A percentile compares a stretch with the other conserved stretches of the same genome.
Evolutionary conservation across 805 yeast species (phyloP).

Genomic region (Teunomyces atbi): DNA sequence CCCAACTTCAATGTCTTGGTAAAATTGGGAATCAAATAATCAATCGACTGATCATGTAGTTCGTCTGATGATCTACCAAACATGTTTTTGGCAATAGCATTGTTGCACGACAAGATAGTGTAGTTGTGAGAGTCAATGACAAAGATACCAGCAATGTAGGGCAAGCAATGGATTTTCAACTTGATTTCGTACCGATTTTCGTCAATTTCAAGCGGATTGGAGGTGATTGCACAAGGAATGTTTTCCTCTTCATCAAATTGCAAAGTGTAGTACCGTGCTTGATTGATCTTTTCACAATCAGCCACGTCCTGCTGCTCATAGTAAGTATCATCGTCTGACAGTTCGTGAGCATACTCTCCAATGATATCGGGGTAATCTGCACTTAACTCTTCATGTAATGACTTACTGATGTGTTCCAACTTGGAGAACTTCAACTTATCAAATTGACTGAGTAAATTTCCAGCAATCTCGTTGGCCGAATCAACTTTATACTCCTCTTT

Average conservation of each 20-base stretch:
- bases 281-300: conserved; percentile 44
- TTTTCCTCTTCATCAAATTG: conserved; percentile 42
- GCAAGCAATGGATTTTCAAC: conserved; percentile 70
- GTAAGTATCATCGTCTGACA: conserved; percentile 14
- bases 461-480: conserved; percentile 34
- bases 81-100: conserved; percentile 72
- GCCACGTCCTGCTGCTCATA: conserved; percentile 19
- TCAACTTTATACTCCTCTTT: conserved; percentile 17
- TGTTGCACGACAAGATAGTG: conserved; percentile 68
- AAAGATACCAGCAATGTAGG: conserved; percentile 85
- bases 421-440: conserved; percentile 14
- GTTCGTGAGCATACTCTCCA: conserved; percentile 4
- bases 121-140: conserved; percentile 54
- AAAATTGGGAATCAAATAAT: conserved; percentile 63
- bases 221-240: conserved; percentile 74
- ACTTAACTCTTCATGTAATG: conserved; percentile 24
- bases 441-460: conserved; percentile 24
- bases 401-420: conserved; percentile 24
- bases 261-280: conserved; percentile 60
- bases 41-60: conserved; percentile 42
- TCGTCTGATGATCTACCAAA: conserved; percentile 65
- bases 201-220: conserved; percentile 53
- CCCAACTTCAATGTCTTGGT: conserved; percentile 44
- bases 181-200: conserved; percentile 44
- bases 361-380: background rate